Conservation (phyloP, 129 eudicot species). For the carrot (Daucus carota) region DNA sequence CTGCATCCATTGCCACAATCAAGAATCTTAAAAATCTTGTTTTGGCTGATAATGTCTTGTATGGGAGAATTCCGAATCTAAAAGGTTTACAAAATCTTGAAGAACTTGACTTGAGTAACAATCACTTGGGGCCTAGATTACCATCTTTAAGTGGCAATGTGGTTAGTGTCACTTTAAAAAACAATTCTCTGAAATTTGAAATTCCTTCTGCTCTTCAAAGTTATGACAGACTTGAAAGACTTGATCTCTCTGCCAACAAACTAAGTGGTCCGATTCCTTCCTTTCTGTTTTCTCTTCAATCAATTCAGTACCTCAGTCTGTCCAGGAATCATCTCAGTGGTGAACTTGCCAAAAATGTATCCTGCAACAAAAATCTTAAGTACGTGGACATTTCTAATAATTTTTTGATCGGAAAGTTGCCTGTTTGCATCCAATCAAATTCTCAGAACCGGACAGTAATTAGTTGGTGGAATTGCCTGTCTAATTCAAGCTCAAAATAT, state of each 20-base stretch:
- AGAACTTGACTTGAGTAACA: conserved; percentile 56
- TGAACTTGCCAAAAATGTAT: conserved; percentile 35
- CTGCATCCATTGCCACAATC: conserved; percentile 43
- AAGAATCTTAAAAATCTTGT: conserved; percentile 44
- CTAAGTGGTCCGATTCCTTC: conserved; percentile 78
- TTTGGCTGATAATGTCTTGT: conserved; percentile 49
- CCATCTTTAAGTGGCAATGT: conserved; percentile 60
- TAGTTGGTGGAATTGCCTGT: conserved; percentile 59
- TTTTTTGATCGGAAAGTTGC: conserved; percentile 70
- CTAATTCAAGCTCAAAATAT: conserved; percentile 45
- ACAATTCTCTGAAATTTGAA: conserved; percentile 52
- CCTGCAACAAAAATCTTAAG: conserved; percentile 38
- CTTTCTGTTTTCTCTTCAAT: conserved; percentile 50
- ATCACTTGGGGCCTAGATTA: conserved; percentile 54
- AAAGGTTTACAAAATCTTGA: conserved; percentile 40
- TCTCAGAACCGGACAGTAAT: conserved; percentile 45
- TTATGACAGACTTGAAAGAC: conserved; percentile 38
- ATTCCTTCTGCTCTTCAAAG: conserved; percentile 44
- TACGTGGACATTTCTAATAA: conserved; percentile 74
- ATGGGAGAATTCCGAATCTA: conserved; percentile 74
- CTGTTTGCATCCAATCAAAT: conserved; percentile 57
- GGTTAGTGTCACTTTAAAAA: conserved; percentile 39
- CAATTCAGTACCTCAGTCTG: conserved; percentile 50
- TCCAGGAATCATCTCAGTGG: conserved; percentile 75
- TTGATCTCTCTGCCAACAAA: conserved; percentile 60